Evolutionary conservation across 2,329 filamentous ascomycete species (phyloP).

Genomic region (Colletotrichum abscissum): DNA sequence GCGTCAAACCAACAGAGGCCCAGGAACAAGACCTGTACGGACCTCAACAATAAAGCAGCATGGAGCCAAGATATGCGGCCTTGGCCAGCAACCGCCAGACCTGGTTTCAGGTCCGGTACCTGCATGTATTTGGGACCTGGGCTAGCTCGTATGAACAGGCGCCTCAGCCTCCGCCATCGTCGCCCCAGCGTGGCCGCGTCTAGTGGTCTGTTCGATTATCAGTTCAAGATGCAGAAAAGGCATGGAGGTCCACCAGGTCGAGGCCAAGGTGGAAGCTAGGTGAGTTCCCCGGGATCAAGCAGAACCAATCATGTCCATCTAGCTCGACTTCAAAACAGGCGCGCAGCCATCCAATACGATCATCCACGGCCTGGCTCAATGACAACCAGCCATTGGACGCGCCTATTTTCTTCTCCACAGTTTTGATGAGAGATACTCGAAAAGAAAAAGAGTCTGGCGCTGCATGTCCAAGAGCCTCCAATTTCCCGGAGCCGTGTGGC

Average conservation of each 20-base stretch:
- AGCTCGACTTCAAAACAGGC: constrained; percentile 10
- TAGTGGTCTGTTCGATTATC: neutral
- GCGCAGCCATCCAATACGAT: constrained; percentile 2
- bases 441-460: neutral
- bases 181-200: neutral
- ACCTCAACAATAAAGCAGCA: constrained; percentile 3
- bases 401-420: constrained; percentile 1
- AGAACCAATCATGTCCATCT: constrained; percentile 29
- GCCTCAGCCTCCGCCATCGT: constrained; percentile 30
- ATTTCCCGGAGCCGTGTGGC: neutral
- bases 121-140: neutral
- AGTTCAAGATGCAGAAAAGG: neutral
- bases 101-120: constrained; percentile 25
- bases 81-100: constrained; percentile 26
- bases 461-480: neutral
- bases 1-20: neutral
- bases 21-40: neutral
- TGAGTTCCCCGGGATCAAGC: constrained; percentile 10
- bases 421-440: neutral
- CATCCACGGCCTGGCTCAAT: too few relatives aligned
- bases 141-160: constrained; percentile 27
- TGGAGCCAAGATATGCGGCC: constrained; percentile 22
- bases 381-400: constrained; percentile 12
- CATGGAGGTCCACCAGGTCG: neutral
- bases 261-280: neutral